Conservation (phyloP, 352 stramenopile genomes). For the Albugo laibachii region DNA sequence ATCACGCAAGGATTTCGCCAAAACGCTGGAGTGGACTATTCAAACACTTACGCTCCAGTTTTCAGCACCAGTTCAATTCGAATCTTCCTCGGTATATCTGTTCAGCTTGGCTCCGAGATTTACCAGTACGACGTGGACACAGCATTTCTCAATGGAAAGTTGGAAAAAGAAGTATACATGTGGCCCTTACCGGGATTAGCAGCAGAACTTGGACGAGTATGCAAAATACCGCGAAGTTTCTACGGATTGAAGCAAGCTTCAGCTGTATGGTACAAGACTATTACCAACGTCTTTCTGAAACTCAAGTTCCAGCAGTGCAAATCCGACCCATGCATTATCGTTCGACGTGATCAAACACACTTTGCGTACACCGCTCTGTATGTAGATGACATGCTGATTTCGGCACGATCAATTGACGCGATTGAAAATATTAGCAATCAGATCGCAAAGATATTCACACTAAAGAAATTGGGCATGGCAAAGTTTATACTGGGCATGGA, state of each 20-base stretch:
- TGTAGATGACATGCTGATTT: conserved; percentile 10
- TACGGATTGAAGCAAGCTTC: conserved; percentile 10
- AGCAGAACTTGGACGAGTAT: not conserved
- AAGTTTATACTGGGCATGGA: conserved; percentile 12
- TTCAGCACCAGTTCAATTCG: not conserved
- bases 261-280: conserved; percentile 11
- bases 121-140: not conserved
- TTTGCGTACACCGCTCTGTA: conserved; percentile 7
- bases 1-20: conserved; percentile 7
- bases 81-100: not conserved
- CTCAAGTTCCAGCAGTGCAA: conserved; percentile 5
- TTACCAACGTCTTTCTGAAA: conserved; percentile 5
- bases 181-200: not conserved
- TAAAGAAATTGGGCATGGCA: conserved; percentile 6
- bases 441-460: conserved; percentile 4
- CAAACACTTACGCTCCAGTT: conserved; percentile 5
- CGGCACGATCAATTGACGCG: not conserved
- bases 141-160: not conserved
- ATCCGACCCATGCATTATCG: conserved; percentile 9
- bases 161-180: not conserved
- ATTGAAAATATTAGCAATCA: conserved; percentile 4
- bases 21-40: conserved; percentile 5
- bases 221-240: not conserved
- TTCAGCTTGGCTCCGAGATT: not conserved
- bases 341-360: not conserved